Conservation (phyloP, 164 flowering plant genomes). For the Stephania yunnanensis region DNA sequence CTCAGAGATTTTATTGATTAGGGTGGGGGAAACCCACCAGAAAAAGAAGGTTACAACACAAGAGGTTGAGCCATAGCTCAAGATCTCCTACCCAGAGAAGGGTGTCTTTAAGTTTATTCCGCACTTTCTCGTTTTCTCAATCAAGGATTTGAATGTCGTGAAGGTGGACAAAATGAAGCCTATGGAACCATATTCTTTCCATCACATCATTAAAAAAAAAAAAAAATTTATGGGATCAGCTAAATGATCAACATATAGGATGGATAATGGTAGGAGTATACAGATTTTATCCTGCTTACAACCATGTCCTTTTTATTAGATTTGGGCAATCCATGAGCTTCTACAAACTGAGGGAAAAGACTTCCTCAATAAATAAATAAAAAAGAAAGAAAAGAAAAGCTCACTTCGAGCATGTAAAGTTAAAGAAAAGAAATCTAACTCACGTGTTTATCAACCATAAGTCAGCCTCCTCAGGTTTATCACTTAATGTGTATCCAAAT, state of each 20-base stretch:
- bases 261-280: background rate
- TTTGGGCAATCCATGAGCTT: background rate
- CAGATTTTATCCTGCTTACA: background rate
- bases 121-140: too few species aligned
- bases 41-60: too few species aligned
- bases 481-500: conserved; percentile 77
- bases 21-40: too few species aligned
- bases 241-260: background rate
- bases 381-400: background rate
- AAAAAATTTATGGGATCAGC: background rate
- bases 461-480: conserved; percentile 83
- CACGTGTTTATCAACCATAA: conserved; percentile 98
- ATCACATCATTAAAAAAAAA: too few species aligned
- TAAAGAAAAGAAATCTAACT: conserved; percentile 16
- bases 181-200: too few species aligned
- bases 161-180: too few species aligned
- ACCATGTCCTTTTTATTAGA: background rate
- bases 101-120: too few species aligned
- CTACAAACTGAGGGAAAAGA: background rate
- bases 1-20: too few species aligned
- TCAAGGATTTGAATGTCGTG: too few species aligned
- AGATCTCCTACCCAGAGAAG: too few species aligned
- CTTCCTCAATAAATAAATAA: background rate
- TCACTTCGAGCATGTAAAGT: background rate
- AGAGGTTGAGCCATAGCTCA: too few species aligned